phyloP scores from a whole-genome alignment of 2,329 filamentous ascomycete species.

The Aureobasidium subglaciale region DNA sequence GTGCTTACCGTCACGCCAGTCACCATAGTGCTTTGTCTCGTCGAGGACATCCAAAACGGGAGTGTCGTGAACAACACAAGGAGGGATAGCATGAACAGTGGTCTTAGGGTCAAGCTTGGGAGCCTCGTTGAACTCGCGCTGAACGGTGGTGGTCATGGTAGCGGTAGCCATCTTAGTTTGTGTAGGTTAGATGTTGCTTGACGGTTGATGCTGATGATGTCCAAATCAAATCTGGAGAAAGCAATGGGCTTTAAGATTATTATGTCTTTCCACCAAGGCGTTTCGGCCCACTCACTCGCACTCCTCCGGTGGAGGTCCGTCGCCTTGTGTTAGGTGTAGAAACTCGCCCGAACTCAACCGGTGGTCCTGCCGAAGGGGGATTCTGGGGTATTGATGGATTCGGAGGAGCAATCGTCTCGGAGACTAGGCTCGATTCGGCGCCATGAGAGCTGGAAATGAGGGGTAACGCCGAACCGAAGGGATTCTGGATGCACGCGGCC shows the following conservation, averaged over 20 bases:
- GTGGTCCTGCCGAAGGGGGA: not conserved
- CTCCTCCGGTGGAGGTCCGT: not conserved
- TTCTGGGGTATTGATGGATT: not conserved
- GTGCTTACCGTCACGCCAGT: slow-evolving; percentile 7
- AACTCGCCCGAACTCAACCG: not conserved
- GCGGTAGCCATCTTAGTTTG: slow-evolving; percentile 4
- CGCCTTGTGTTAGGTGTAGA: not conserved
- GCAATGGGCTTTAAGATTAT: not conserved
- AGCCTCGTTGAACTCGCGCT: not conserved
- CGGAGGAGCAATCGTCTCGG: not conserved
- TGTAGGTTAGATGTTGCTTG: not conserved
- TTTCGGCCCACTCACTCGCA: not conserved
- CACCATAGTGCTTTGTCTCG: slow-evolving; percentile 2
- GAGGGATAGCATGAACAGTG: not conserved
- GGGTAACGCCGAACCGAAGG: no score
- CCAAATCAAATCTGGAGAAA: not conserved
- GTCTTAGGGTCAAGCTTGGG: not conserved
- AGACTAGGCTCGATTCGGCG: not conserved
- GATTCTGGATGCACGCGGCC: no score
- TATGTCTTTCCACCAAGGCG: not conserved
- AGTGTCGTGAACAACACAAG: slow-evolving; percentile 7
- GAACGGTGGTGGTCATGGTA: not conserved
- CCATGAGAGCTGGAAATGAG: no score
- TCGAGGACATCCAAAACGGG: slow-evolving; percentile 9
- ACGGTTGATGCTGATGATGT: not conserved